Base-by-base conservation (phyloP, 768 basidiomycete species). In the Mycena indigotica region DNA sequence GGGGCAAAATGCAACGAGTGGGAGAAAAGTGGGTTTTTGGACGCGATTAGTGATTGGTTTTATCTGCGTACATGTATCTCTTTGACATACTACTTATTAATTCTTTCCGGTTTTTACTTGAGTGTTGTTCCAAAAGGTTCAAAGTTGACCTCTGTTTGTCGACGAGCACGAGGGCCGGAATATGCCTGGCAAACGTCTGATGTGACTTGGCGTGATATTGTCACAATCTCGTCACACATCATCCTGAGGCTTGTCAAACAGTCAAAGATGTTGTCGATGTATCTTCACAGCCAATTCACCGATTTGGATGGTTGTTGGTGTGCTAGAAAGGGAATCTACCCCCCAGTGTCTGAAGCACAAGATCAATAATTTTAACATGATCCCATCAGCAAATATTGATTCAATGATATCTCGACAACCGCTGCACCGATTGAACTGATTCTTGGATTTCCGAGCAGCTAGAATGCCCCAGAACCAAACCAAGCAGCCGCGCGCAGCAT, bases 11-110 rank as follows among this genome's bases (percentile, higher is more conserved):
- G 88, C 83, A 85, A 72, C 82, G 77, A 63, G 75, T 89, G 21
- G 87, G 84, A 40, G 89, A 86, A 70, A 84, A 80, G 65, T 90
- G 88, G 90, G 72, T 85, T 52, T 90, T 88, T 72, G 83, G 85
- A 62, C 81, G 77, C 62, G 78, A 77, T n/a, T n/a, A n/a, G n/a
- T n/a, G n/a, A n/a, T n/a, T n/a, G n/a, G n/a, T n/a, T n/a, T 57
- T 58, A n/a, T 57, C 64, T 65, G 58, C 64, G 64, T 61, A 56
- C 56, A 56, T 53, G 12, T 48, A 57, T 56, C 50, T 62, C 41
- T 49, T 65, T 50, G 55, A 57, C 57, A 51, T 55, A 62, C 56
- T 56, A 60, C 61, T 58, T 46, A 65, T 64, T 57, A 52, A 66
- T 61, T 72, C n/a, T n/a, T n/a, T n/a, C 56, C 29, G 44, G 29